Evolutionary conservation across 352 stramenopile species (phyloP).

Genomic region (Globisporangium acanthophoron): DNA sequence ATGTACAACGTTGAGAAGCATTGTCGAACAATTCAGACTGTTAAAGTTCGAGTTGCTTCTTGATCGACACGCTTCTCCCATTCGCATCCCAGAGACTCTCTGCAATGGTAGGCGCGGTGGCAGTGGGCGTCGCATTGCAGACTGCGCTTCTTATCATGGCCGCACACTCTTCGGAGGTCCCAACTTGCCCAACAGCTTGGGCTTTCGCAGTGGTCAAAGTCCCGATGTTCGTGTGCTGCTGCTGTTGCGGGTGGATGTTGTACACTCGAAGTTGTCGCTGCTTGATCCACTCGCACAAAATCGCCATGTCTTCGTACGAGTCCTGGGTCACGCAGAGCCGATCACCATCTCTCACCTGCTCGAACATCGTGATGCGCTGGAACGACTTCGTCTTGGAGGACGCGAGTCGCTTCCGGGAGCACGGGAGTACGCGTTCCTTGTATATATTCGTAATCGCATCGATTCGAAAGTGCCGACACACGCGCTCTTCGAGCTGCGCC

Average conservation of each 20-base stretch:
- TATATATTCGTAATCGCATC: constrained; percentile 35
- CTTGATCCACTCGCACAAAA: constrained; percentile 63
- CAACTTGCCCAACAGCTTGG: neutral
- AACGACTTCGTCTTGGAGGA: constrained; percentile 9
- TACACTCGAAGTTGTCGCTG: constrained; percentile 29
- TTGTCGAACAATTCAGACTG: too few relatives aligned
- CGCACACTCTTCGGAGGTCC: neutral
- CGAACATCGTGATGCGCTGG: constrained; percentile 30
- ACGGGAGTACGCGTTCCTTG: constrained; percentile 25
- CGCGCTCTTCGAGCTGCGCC: constrained; percentile 30
- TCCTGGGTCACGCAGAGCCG: constrained; percentile 52
- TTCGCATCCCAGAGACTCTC: constrained; percentile 50
- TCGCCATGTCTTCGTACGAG: constrained; percentile 64
- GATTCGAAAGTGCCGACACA: constrained; percentile 22
- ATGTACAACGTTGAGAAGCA: too few relatives aligned
- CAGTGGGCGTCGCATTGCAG: neutral
- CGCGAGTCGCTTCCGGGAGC: neutral
- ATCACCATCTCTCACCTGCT: constrained; percentile 45
- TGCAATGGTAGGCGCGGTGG: neutral
- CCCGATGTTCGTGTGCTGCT: neutral
- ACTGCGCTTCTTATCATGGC: too few relatives aligned
- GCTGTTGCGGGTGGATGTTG: constrained; percentile 11
- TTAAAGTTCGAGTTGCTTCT: constrained; percentile 5
- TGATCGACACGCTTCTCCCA: constrained; percentile 36
- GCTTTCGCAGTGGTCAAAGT: neutral